phyloP scores from a whole-genome alignment of 495 filamentous ascomycete species.

The Delitschia confertaspora region DNA sequence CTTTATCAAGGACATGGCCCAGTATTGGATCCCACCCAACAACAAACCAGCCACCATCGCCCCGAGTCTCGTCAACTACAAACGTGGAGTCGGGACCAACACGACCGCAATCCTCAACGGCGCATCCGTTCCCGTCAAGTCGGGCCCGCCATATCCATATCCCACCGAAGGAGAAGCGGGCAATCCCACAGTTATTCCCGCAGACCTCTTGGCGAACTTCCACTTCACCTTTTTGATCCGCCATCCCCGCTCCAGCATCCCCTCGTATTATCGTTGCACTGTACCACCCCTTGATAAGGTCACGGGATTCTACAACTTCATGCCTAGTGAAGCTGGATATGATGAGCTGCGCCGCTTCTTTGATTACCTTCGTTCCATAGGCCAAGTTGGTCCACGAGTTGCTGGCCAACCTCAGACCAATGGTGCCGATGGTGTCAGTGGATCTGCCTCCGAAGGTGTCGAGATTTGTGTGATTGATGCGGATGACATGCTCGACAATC shows the following conservation, averaged over 20 bases:
- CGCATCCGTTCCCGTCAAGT: constrained; percentile 7
- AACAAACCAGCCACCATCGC: constrained; percentile 58
- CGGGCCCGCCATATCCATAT: constrained; percentile 47
- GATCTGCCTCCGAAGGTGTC: constrained; percentile 32
- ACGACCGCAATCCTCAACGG: constrained; percentile 29
- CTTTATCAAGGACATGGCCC: constrained; percentile 95
- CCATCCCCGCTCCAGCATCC: constrained; percentile 77
- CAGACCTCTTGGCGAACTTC: constrained; percentile 57
- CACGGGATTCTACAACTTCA: constrained; percentile 81
- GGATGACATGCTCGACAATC: constrained; percentile 83
- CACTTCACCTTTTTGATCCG: constrained; percentile 98
- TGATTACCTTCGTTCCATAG: constrained; percentile 60
- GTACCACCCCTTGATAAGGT: constrained; percentile 69
- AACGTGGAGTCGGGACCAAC: constrained; percentile 53
- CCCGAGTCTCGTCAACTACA: constrained; percentile 57
- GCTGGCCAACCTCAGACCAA: constrained; percentile 38
- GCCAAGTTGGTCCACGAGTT: constrained; percentile 54
- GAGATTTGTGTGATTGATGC: constrained; percentile 89
- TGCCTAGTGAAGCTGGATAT: constrained; percentile 82
- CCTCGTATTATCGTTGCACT: constrained; percentile 92
- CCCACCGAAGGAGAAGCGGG: constrained; percentile 45
- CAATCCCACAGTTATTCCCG: constrained; percentile 81
- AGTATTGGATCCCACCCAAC: constrained; percentile 75
- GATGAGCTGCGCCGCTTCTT: constrained; percentile 75
- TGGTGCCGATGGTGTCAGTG: constrained; percentile 22